Evolutionary conservation across 495 filamentous ascomycete species (phyloP), one percentile per base, ranked within the genome.

Genomic region (Hypoxylon perforatum): DNA sequence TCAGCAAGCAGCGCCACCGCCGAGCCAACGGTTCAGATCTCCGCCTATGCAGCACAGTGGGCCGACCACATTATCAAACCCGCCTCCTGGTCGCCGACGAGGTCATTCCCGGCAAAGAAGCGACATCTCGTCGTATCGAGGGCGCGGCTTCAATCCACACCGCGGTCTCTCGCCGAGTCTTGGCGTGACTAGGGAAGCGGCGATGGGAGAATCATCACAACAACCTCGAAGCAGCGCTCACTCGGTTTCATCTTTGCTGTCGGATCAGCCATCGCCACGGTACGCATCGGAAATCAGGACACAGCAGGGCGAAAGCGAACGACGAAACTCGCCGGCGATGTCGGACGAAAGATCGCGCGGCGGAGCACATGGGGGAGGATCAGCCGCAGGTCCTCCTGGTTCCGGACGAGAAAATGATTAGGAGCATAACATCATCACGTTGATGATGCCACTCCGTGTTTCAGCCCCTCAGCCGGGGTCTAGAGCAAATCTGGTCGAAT

Each of bases 51-150:
- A 86, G 11, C 81, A 86, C 15, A 82, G 84, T 35, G 83, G 84
- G 21, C 39, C 63, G 23, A 83, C 84, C 19, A 75, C 84, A 1
- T 76, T 81, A 30, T 80, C 84, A 7, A 83, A 84, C 36, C 85
- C 81, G 8, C 82, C 88, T 23, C 82, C 86, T 17, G 84, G 85
- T 61, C 82, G 86, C 49, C 82, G 86, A 57, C 80, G 88, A 47
- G 86, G 87, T 25, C 89, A 91, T 69, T 88, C 88, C 22, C 85
- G 90, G 65, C 85, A 90, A 59, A 84, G 88, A 69, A 92, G 89
- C 70, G 90, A 92, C 65, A 77, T 87, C 47, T 86, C 84, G 38
- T 76, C 80, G 30, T 82, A 83, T 63, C 76, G 80, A 53, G 78
- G 61, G 46, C 78, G 77, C 47, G 77, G 64, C 47, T 77, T 69